Percentiles rank a stretch among this genome's conserved stretches.
Evolutionary conservation across 108 stramenopile species (phyloP).

Genomic region (Cylindrotheca closterium): DNA sequence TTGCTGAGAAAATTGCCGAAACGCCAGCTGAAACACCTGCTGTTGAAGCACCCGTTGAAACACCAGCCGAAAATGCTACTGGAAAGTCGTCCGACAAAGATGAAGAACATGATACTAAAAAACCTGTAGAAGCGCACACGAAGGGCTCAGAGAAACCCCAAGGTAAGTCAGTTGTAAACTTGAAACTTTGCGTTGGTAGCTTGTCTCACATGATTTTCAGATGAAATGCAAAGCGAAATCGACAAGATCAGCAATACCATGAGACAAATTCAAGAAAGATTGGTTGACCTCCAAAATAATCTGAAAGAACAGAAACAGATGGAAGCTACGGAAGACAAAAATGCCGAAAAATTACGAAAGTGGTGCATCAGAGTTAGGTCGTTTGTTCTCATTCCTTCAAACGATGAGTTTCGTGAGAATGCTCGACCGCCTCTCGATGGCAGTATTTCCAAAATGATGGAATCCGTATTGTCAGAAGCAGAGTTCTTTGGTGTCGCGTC

Average conservation of each 20-base stretch:
- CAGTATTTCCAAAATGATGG: constrained; percentile 40
- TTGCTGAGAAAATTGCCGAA: no score
- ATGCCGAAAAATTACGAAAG: constrained; percentile 31
- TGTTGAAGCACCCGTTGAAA: no score
- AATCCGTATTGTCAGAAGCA: constrained; percentile 41
- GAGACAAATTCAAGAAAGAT: no score
- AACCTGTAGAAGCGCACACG: background rate
- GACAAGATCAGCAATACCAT: no score
- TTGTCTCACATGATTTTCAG: no score
- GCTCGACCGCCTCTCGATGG: constrained; percentile 46
- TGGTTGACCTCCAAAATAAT: constrained; percentile 6
- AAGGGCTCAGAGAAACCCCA: background rate
- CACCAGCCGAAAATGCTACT: no score
- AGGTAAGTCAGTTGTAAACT: background rate
- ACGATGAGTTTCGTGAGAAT: constrained; percentile 37
- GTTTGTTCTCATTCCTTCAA: constrained; percentile 48
- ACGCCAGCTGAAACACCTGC: no score
- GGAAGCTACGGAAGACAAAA: constrained; percentile 51
- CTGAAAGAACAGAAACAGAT: constrained; percentile 38
- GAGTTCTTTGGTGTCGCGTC: constrained; percentile 46
- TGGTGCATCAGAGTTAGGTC: constrained; percentile 64
- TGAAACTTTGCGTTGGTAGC: no score
- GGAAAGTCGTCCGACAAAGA: no score
- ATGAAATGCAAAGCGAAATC: constrained; percentile 6
- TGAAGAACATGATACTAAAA: background rate